These are phyloP conservation scores for Colletotrichum sp. DNA, from an alignment of 2,329 filamentous ascomycete genomes.

Conservation along the genomic window DNA sequence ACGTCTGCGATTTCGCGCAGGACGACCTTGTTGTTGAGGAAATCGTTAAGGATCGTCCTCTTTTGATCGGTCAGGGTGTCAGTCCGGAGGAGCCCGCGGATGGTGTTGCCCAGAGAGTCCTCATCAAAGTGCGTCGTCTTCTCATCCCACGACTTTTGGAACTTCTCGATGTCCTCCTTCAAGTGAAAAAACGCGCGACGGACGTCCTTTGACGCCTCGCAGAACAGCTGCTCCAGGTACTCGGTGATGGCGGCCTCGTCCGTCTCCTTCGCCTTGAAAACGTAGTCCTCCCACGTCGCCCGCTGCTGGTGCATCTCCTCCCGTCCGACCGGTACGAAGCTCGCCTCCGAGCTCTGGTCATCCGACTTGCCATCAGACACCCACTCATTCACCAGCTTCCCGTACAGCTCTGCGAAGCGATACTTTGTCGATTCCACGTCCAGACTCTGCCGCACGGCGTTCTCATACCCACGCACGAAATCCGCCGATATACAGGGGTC, in stretches of 20 bases:
- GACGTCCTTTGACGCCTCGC: conserved; percentile 34
- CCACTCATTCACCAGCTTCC: conserved; percentile 59
- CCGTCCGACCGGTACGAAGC: conserved; percentile 53
- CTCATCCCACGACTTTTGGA: conserved; percentile 32
- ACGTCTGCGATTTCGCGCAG: conserved; percentile 48
- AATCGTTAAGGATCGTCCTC: conserved; percentile 40
- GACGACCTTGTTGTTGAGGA: conserved; percentile 41
- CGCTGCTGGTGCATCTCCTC: conserved; percentile 59
- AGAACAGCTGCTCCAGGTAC: conserved; percentile 59
- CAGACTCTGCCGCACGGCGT: conserved; percentile 49
- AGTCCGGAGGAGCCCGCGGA: conserved; percentile 41
- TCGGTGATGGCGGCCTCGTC: conserved; percentile 47
- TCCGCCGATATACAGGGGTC: conserved; percentile 56
- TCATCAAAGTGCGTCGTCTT: conserved; percentile 33
- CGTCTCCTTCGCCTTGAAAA: conserved; percentile 54
- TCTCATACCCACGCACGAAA: conserved; percentile 51
- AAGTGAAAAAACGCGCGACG: conserved; percentile 47
- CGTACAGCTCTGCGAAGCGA: conserved; percentile 61
- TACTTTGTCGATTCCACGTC: conserved; percentile 57
- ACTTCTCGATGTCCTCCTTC: conserved; percentile 38
- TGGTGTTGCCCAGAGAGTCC: conserved; percentile 33
- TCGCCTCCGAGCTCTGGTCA: conserved; percentile 31
- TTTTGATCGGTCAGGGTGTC: conserved; percentile 48
- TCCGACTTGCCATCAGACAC: conserved; percentile 41
- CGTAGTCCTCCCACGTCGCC: conserved; percentile 57